A percentile compares a stretch with the other conserved stretches of the same genome.
phyloP scores from a whole-genome alignment of 2,329 filamentous ascomycete species.

The Lecanicillium sp. region DNA sequence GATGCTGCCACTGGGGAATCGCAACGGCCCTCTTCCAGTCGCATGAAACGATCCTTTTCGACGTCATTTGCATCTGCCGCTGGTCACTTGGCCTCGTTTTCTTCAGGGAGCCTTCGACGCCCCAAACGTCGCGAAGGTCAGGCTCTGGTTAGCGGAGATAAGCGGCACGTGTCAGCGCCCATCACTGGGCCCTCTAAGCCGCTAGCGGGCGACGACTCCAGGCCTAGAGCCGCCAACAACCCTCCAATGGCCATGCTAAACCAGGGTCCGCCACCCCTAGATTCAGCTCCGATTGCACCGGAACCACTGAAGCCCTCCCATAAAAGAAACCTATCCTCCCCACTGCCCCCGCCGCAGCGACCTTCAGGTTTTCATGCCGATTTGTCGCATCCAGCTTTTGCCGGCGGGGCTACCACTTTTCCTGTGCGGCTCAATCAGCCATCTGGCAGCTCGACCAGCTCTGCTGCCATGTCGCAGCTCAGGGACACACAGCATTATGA shows the following conservation, averaged over 20 bases:
- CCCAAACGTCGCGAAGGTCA: slow-evolving; percentile 35
- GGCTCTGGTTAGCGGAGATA: slow-evolving; percentile 29
- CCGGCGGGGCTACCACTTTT: slow-evolving; percentile 22
- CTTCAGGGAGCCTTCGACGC: slow-evolving; percentile 45
- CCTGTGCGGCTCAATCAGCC: slow-evolving; percentile 31
- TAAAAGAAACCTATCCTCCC: slow-evolving; percentile 44
- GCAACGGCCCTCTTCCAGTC: slow-evolving; percentile 34
- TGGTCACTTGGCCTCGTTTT: slow-evolving; percentile 46
- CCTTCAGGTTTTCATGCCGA: slow-evolving; percentile 49
- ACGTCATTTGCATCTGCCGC: slow-evolving; percentile 49
- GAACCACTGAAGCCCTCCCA: slow-evolving; percentile 15
- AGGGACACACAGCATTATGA: slow-evolving; percentile 22
- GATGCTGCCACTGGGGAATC: slow-evolving; percentile 12
- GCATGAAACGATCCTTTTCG: slow-evolving; percentile 45
- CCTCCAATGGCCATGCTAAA: slow-evolving; percentile 14
- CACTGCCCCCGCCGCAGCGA: slow-evolving; percentile 44
- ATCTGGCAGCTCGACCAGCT: slow-evolving; percentile 33
- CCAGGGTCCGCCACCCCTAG: slow-evolving; percentile 12
- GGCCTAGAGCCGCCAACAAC: slow-evolving; percentile 16
- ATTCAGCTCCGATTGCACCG: slow-evolving; percentile 5
- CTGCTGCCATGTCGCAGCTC: slow-evolving; percentile 31
- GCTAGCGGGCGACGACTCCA: slow-evolving; percentile 19
- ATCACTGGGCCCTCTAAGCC: slow-evolving; percentile 22
- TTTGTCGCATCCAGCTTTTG: slow-evolving; percentile 35
- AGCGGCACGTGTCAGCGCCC: slow-evolving; percentile 47